Base-by-base conservation (phyloP, 495 filamentous ascomycete species). In the Lasiosphaeria miniovina region DNA sequence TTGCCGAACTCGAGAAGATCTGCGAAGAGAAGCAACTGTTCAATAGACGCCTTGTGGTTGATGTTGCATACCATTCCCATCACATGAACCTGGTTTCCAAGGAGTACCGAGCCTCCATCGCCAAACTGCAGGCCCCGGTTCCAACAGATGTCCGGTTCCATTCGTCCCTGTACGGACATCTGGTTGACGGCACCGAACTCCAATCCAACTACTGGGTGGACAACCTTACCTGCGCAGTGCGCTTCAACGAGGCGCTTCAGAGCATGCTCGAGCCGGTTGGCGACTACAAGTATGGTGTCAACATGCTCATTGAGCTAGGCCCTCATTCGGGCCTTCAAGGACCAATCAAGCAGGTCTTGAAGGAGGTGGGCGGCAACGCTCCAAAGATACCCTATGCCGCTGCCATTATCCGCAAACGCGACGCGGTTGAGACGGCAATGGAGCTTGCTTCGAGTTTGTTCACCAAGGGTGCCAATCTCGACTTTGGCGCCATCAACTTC, bases 41-140 rank as follows among this genome's bases (percentile, higher is more conserved):
- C 64, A 76, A 71, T 48, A 74, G 84, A 49, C 74, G 75, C 11
- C 77, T 89, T 0, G 69, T 74, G 14, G 83, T 88, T n/a, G 76
- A 82, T 35, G 72, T 78, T 31, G 86, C 85, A 1, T 89, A 86
- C 60, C 87, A 90, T 63, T 88, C 85, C 3, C 77, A 80, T 52
- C 83, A 88, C 59, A 88, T 89, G 80, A 64, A 75, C 45, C 59
- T 76, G 40, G 69, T 79, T n/a, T 73, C 74, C 46, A 68, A 76
- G 45, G 73, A 69, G 15, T 80, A 81, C 60, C 58, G 61, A 6
- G 59, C 62, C 4, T 72, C 70, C 40, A 66, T 74, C 38, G 62
- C 66, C 54, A 61, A 67, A 36, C 40, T 75, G 33, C 67, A 62
- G 41, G 52, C 71, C 11, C 75, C 67, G 4, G 61, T 69, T 11